A percentile compares a stretch with the other conserved stretches of the same genome.
phyloP scores from a whole-genome alignment of 1,284 basidiomycete species.

The Trichosporon ovoides region DNA sequence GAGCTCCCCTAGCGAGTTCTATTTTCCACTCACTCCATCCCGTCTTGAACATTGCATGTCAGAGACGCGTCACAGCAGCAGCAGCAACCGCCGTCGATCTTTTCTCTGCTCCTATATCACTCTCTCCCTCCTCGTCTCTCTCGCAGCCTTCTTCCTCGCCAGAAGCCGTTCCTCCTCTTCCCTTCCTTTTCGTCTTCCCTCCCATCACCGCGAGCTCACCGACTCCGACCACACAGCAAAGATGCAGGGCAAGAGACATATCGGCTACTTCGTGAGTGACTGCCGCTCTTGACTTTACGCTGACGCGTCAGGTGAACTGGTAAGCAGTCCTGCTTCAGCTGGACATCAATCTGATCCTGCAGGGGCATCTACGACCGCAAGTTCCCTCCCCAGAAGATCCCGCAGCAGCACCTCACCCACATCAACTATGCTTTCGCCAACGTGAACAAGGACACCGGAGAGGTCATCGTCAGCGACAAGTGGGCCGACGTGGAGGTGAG shows the following conservation, averaged over 20 bases:
- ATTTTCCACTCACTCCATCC: too few species aligned
- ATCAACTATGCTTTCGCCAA: conserved; percentile 89
- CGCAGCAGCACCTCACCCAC: conserved; percentile 64
- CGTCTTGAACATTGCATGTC: not conserved
- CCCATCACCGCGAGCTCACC: not conserved
- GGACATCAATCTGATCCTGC: not conserved
- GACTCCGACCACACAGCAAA: not conserved
- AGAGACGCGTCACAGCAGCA: too few species aligned
- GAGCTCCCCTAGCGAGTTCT: too few species aligned
- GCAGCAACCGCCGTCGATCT: not conserved
- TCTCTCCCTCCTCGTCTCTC: not conserved
- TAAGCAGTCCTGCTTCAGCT: conserved; percentile 9
- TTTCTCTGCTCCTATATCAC: not conserved
- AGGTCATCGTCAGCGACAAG: conserved; percentile 65
- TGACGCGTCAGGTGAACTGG: conserved; percentile 32
- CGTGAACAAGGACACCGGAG: conserved; percentile 61
- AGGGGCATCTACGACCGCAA: conserved; percentile 94
- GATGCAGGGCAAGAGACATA: conserved; percentile 24
- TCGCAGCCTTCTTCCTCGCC: not conserved
- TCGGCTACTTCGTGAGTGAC: conserved; percentile 36
- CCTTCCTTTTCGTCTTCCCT: not conserved
- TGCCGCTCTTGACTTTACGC: not conserved
- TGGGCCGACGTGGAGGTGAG: conserved; percentile 75
- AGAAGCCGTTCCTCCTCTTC: not conserved
- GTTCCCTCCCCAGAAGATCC: conserved; percentile 64